Evolutionary conservation across 306 rosid species (phyloP), one percentile per base, ranked within the genome.

Genomic region (Cicer chorassanicum): DNA sequence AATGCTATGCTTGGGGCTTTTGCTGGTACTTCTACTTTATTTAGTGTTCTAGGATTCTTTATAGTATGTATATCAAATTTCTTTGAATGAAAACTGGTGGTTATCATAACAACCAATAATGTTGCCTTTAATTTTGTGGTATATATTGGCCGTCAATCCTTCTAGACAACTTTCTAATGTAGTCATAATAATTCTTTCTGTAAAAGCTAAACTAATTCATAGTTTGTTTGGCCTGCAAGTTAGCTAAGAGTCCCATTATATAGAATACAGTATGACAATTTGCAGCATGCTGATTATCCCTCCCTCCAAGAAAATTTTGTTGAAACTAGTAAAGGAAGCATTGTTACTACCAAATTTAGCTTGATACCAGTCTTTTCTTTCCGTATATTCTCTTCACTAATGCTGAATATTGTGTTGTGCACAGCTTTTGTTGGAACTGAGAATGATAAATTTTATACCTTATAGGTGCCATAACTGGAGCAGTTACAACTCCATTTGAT

Each of bases 401-500:
- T 44, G 70, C 24, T 16, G 49, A 57, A 68, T 29, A 8, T 29
- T 24, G 34, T 49, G 14, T 29, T 24, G 44, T 49, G 14, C 53
- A 44, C 9, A 16, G 45, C 60, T 80, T 61, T 74, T 70, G 70
- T 56, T 53, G 62, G 57, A 76, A 71, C 64, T 67, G 69, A 73
- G 40, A 61, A 62, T 36, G 69, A 45, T 60, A 73, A 50, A 50
- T 57, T 78, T 59, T 59, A 74, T 65, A 12, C 49, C 73, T 78
- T 13, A 57, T 70, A 93, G 98, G 97, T 73, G 97, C 93, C 60
- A 51, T 89, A 85, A 89, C 95, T 68, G 98, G 97, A 82, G 98
- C 97, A 69, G 81, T 88, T 67, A 90, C 97, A 63, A 93, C 97
- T 53, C 98, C 98, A 42, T 97, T 93, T 59, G 98, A 90, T 81